These are phyloP conservation scores for Malassezia restricta DNA, from an alignment of 1,284 basidiomycete genomes.

Conservation along the genomic window DNA sequence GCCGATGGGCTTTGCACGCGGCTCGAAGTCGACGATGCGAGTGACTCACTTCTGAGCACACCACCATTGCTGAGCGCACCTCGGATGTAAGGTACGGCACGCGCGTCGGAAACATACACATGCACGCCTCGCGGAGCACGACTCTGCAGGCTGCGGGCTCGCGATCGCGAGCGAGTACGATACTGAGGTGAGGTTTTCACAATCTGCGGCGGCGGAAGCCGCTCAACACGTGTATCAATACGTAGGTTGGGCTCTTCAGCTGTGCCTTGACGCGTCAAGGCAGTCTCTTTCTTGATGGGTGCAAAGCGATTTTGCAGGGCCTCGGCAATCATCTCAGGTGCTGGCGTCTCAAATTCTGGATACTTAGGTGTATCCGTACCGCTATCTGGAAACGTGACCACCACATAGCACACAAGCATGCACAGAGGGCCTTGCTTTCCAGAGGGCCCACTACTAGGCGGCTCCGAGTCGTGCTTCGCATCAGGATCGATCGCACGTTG, in stretches of 20 bases:
- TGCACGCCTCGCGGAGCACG: constrained; percentile 2
- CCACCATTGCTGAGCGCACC: constrained; percentile 14
- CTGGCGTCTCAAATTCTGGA: neutral
- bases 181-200: neutral
- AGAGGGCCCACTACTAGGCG: constrained; percentile 14
- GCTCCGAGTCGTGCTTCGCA: constrained; percentile 5
- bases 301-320: constrained; percentile 1
- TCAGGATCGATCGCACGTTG: neutral
- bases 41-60: neutral
- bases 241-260: constrained; percentile 5
- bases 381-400: constrained; percentile 1
- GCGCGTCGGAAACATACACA: constrained; percentile 10
- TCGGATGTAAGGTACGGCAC: constrained; percentile 10
- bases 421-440: constrained; percentile 6
- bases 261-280: neutral
- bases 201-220: neutral
- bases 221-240: constrained; percentile 10
- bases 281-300: neutral
- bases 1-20: neutral
- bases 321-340: neutral
- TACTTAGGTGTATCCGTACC: neutral
- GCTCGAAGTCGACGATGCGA: neutral
- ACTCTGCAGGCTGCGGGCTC: neutral
- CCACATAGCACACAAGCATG: constrained; percentile 8
- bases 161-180: neutral